These are phyloP conservation scores for Wickerhamiella slavikovae DNA, from an alignment of 805 yeast genomes.

Conservation along the genomic window DNA sequence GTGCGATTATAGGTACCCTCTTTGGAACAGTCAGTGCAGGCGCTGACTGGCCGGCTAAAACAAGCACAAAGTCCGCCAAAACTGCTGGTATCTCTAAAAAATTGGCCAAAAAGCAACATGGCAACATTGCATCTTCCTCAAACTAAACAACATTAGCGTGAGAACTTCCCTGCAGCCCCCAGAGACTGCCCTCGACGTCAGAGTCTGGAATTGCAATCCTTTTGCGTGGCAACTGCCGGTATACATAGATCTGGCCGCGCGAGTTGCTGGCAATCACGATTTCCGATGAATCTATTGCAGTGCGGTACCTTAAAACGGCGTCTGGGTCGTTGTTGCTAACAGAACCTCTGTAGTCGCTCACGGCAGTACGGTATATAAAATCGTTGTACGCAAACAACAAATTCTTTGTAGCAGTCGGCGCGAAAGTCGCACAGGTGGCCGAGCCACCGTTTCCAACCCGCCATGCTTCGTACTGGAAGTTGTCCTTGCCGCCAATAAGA, in stretches of 20 bases:
- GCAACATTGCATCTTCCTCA: too few relatives aligned
- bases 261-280: too few relatives aligned
- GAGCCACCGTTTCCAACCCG: background rate
- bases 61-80: slow-evolving; percentile 1
- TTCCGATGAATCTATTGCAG: too few relatives aligned
- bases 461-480: background rate
- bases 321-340: too few relatives aligned
- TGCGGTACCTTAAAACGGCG: too few relatives aligned
- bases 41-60: background rate
- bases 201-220: too few relatives aligned
- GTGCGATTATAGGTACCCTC: slow-evolving; percentile 43
- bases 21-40: slow-evolving; percentile 13
- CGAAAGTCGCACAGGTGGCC: slow-evolving; percentile 3
- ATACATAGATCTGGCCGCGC: too few relatives aligned
- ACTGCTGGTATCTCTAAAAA: background rate
- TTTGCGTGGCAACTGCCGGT: too few relatives aligned
- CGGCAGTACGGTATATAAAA: background rate
- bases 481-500: background rate
- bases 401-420: slow-evolving; percentile 2
- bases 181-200: too few relatives aligned
- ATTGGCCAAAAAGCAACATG: background rate
- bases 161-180: too few relatives aligned
- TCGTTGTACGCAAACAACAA: slow-evolving; percentile 1
- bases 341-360: too few relatives aligned
- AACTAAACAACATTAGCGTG: too few relatives aligned